Conservation (phyloP, 2,329 filamentous ascomycete species). For the Aureobasidium sp. region DNA sequence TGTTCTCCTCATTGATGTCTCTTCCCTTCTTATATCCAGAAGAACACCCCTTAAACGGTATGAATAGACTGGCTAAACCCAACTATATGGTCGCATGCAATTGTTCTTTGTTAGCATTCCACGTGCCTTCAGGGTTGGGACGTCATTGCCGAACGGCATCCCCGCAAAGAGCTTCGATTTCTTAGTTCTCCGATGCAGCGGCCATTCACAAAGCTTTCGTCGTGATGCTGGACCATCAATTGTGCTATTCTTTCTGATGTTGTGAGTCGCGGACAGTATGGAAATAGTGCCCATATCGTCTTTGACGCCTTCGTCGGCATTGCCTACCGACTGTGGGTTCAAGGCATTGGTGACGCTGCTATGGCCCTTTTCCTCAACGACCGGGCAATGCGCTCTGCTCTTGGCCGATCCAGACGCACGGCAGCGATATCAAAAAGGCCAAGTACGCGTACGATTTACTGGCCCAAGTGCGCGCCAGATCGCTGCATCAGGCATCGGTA, state of each 20-base stretch:
- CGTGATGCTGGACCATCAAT: background rate
- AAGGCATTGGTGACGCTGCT: conserved; percentile 73
- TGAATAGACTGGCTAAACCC: background rate
- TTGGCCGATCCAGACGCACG: conserved; percentile 81
- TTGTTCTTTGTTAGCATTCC: background rate
- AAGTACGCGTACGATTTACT: conserved; percentile 70
- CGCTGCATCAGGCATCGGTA: conserved; percentile 60
- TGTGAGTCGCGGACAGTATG: background rate
- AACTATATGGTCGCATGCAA: background rate
- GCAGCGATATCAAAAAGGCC: conserved; percentile 67
- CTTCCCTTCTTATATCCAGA: background rate
- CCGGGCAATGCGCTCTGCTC: conserved; percentile 65
- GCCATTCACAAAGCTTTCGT: background rate
- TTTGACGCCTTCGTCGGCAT: conserved; percentile 21
- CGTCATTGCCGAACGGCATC: background rate
- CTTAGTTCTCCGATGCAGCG: background rate
- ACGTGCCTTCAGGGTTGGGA: background rate
- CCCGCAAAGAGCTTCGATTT: conserved; percentile 2
- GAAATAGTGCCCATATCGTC: conserved; percentile 24
- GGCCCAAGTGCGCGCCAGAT: conserved; percentile 64
- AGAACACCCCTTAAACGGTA: background rate
- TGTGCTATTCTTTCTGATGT: background rate
- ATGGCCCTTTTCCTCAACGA: conserved; percentile 84
- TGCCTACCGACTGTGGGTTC: conserved; percentile 35
- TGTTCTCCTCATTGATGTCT: too few species aligned